phyloP scores from a whole-genome alignment of 768 basidiomycete species.

The Trametes cingulata region DNA sequence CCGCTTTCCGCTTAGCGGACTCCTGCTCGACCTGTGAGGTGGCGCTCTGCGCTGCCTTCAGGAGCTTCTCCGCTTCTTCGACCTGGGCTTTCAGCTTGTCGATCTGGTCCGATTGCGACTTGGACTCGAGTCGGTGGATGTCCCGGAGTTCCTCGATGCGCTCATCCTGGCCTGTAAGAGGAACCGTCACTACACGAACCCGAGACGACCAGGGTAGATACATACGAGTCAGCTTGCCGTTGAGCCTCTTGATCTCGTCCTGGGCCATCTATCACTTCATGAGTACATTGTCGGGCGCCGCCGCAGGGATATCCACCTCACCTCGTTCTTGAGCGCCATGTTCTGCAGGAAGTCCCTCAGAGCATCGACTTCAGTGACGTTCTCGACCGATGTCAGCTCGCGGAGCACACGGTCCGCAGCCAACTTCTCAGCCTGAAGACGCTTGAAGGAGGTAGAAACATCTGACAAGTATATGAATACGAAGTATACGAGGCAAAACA shows the following conservation, averaged over 20 bases:
- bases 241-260: slow-evolving; percentile 78
- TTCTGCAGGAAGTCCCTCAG: slow-evolving; percentile 75
- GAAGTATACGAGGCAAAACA: background rate
- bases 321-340: slow-evolving; percentile 68
- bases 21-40: slow-evolving; percentile 51
- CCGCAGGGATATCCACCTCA: slow-evolving; percentile 34
- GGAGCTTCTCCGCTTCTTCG: slow-evolving; percentile 66
- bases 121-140: slow-evolving; percentile 75
- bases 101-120: slow-evolving; percentile 77
- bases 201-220: background rate
- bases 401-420: slow-evolving; percentile 68
- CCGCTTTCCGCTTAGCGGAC: slow-evolving; percentile 49
- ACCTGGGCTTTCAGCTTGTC: slow-evolving; percentile 70
- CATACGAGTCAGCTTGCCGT: slow-evolving; percentile 72
- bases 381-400: slow-evolving; percentile 71
- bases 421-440: slow-evolving; percentile 68
- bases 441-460: slow-evolving; percentile 75
- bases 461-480: slow-evolving; percentile 44
- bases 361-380: slow-evolving; percentile 61
- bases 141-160: slow-evolving; percentile 84
- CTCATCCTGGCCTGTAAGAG: slow-evolving; percentile 72
- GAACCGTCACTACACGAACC: background rate
- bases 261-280: slow-evolving; percentile 52
- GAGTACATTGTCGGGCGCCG: background rate
- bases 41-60: slow-evolving; percentile 57